phyloP scores from a whole-genome alignment of 1,139 yeast species.

The Blastobotrys elegans region DNA sequence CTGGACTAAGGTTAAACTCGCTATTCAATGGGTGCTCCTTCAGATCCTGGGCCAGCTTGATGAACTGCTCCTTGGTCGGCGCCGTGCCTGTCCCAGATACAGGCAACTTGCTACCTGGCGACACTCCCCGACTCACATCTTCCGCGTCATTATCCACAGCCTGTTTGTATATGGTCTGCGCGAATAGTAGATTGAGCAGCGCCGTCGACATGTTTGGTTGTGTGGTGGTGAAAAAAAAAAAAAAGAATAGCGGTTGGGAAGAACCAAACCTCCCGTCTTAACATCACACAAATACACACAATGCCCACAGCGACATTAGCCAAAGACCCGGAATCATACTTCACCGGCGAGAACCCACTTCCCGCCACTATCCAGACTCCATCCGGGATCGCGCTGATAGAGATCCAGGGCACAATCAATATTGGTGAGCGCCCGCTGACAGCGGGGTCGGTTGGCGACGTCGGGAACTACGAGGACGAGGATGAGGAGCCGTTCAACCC shows the following conservation, averaged over 20 bases:
- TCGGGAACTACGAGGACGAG: conserved; percentile 13
- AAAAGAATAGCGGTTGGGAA: neutral
- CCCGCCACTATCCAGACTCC: conserved; percentile 31
- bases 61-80: conserved; percentile 19
- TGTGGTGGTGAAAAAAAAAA: conserved; percentile 2
- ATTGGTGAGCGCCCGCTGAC: conserved; percentile 26
- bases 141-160: conserved; percentile 24
- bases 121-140: conserved; percentile 4
- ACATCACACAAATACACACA: neutral
- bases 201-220: conserved; percentile 28
- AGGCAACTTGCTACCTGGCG: conserved; percentile 4
- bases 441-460: conserved; percentile 18
- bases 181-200: conserved; percentile 30
- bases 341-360: conserved; percentile 13
- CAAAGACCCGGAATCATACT: neutral
- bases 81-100: conserved; percentile 1
- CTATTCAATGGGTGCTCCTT: conserved; percentile 28
- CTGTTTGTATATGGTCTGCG: conserved; percentile 32
- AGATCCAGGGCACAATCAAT: conserved; percentile 33
- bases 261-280: neutral
- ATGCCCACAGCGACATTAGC: conserved; percentile 12
- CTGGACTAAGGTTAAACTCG: conserved; percentile 27
- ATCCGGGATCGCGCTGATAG: conserved; percentile 32
- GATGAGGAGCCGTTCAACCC: conserved; percentile 6
- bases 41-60: conserved; percentile 24